A percentile compares a stretch with the other conserved stretches of the same genome.
These are phyloP conservation scores for Cordyceps cicadae DNA, from an alignment of 2,329 filamentous ascomycete species.

Conservation along the genomic window DNA sequence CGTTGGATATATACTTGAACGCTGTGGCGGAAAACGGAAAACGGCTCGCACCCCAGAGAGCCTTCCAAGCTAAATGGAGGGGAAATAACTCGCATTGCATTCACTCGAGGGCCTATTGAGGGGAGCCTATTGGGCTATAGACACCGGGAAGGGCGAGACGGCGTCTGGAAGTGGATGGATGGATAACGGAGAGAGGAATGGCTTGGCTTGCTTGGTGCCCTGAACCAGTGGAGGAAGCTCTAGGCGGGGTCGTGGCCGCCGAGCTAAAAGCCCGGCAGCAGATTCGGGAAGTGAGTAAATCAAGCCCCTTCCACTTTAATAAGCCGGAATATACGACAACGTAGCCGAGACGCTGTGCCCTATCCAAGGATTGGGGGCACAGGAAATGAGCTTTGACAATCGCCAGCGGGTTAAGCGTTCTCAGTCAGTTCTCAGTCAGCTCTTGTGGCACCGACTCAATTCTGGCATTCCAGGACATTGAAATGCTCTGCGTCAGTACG, in stretches of 20 bases:
- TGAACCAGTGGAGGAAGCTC: background rate
- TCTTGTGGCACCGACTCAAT: background rate
- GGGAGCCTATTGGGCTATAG: background rate
- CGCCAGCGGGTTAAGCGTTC: background rate
- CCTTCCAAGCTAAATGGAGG: background rate
- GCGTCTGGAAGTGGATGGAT: background rate
- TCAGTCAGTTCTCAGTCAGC: background rate
- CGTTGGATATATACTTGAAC: slow-evolving; percentile 2
- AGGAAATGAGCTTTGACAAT: background rate
- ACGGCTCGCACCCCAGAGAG: background rate
- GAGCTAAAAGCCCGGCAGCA: slow-evolving; percentile 13
- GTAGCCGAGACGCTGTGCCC: background rate
- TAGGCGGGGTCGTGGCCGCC: background rate
- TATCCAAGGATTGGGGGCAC: background rate
- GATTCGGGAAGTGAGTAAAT: slow-evolving; percentile 12
- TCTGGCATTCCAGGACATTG: too few species aligned
- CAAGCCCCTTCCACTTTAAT: background rate
- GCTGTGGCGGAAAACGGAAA: background rate
- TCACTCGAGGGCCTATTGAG: background rate
- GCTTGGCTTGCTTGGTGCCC: background rate
- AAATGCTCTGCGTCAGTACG: too few species aligned
- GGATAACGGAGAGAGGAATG: background rate
- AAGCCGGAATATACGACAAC: background rate
- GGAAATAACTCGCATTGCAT: background rate
- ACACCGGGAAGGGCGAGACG: background rate